These are phyloP conservation scores for Phoma sp. DNA, from an alignment of 2,329 filamentous ascomycete genomes.

Conservation along the genomic window DNA sequence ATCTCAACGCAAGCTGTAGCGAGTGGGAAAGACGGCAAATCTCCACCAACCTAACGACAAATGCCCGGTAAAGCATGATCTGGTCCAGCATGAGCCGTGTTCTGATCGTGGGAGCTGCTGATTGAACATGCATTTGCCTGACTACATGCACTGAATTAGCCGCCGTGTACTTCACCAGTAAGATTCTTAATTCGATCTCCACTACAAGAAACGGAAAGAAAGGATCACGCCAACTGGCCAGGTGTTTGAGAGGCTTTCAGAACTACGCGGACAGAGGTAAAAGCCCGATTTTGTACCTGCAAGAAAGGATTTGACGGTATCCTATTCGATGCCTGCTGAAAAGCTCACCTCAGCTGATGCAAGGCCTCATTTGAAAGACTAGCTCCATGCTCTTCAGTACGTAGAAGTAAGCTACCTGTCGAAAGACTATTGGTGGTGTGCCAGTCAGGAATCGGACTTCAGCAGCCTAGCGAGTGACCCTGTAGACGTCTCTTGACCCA, in stretches of 20 bases:
- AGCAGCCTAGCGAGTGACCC: not conserved
- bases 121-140: not conserved
- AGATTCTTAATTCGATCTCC: not conserved
- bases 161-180: not conserved
- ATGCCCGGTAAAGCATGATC: not conserved
- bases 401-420: too few species aligned
- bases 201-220: not conserved
- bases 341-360: constrained; percentile 1
- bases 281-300: not conserved
- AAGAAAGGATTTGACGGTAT: not conserved
- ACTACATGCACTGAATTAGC: too few species aligned
- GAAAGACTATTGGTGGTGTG: too few species aligned
- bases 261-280: not conserved
- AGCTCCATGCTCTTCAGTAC: too few species aligned
- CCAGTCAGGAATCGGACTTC: not conserved
- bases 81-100: not conserved
- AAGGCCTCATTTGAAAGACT: not conserved
- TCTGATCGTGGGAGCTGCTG: not conserved
- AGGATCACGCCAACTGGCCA: not conserved
- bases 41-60: not conserved
- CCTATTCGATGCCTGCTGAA: not conserved
- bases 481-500: not conserved
- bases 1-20: not conserved
- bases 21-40: not conserved
- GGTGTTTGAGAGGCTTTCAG: not conserved